A percentile compares a stretch with the other conserved stretches of the same genome.
phyloP scores from a whole-genome alignment of 2,329 filamentous ascomycete species.

The Cladosporium velox region DNA sequence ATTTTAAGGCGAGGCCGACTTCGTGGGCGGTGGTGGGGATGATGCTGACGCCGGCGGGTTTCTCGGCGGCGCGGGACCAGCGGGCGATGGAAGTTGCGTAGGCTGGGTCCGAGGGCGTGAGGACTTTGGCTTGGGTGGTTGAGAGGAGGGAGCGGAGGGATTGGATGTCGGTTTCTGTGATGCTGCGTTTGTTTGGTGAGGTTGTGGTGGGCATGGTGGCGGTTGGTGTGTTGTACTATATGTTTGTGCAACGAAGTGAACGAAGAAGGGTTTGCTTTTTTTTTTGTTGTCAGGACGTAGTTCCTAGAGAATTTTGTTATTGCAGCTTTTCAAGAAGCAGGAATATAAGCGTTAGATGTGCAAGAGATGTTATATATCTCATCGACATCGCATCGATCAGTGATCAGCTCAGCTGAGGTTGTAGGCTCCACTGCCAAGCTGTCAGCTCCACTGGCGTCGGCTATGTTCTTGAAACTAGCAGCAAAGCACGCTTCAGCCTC shows the following conservation, averaged over 20 bases:
- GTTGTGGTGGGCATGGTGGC: neutral
- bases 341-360: neutral
- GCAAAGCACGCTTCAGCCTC: neutral
- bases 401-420: neutral
- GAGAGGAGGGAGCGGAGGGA: conserved; percentile 25
- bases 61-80: conserved; percentile 33
- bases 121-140: conserved; percentile 23
- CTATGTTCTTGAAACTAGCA: neutral
- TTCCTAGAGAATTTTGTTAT: too few relatives aligned
- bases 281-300: neutral
- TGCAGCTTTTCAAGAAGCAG: neutral
- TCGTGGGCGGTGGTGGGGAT: conserved; percentile 46
- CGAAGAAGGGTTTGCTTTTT: neutral
- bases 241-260: neutral
- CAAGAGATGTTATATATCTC: neutral
- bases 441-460: neutral
- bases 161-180: conserved; percentile 23
- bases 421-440: neutral
- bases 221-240: neutral
- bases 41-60: conserved; percentile 46
- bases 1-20: conserved; percentile 47
- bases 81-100: conserved; percentile 29
- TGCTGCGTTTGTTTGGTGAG: conserved; percentile 8
- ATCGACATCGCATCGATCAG: neutral
- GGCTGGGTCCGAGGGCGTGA: conserved; percentile 24